A percentile compares a stretch with the other conserved stretches of the same genome.
Conservation (phyloP, 768 basidiomycete species). For the Termitomyces heimii region DNA sequence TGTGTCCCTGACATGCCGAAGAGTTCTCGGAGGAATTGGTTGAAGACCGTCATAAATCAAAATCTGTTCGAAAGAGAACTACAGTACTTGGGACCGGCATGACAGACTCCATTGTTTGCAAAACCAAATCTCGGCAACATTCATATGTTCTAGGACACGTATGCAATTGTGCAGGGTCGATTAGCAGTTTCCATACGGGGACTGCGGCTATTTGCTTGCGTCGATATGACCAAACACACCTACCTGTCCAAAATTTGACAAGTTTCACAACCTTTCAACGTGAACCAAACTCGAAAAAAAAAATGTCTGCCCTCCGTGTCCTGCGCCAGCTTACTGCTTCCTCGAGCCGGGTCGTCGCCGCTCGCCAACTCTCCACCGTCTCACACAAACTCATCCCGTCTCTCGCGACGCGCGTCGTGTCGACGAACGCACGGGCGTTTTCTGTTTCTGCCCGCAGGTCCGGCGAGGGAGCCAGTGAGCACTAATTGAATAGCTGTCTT, state of each 20-base stretch:
- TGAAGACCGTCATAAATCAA: not conserved
- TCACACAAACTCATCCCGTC: slow-evolving; percentile 24
- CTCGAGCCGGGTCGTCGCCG: slow-evolving; percentile 31
- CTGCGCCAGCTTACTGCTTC: slow-evolving; percentile 50
- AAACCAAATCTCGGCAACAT: no score
- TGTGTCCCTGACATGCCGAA: no score
- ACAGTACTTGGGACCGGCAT: not conserved
- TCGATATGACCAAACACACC: slow-evolving; percentile 5
- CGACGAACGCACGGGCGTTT: slow-evolving; percentile 31
- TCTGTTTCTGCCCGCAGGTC: slow-evolving; percentile 36
- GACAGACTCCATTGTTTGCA: no score
- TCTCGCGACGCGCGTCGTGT: slow-evolving; percentile 18
- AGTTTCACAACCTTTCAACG: slow-evolving; percentile 1
- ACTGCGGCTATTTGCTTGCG: slow-evolving; percentile 4
- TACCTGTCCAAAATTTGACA: slow-evolving; percentile 9
- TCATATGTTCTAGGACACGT: no score
- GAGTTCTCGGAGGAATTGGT: no score
- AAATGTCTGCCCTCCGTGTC: slow-evolving; percentile 59
- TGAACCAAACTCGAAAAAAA: not conserved
- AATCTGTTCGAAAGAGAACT: not conserved
- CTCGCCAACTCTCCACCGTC: slow-evolving; percentile 23
- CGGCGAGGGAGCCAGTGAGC: slow-evolving; percentile 35
- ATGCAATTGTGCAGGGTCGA: no score
- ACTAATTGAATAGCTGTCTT: not conserved
- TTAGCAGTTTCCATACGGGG: not conserved